phyloP scores from a whole-genome alignment of 164 flowering plant species.

The Houttuynia cordata region DNA sequence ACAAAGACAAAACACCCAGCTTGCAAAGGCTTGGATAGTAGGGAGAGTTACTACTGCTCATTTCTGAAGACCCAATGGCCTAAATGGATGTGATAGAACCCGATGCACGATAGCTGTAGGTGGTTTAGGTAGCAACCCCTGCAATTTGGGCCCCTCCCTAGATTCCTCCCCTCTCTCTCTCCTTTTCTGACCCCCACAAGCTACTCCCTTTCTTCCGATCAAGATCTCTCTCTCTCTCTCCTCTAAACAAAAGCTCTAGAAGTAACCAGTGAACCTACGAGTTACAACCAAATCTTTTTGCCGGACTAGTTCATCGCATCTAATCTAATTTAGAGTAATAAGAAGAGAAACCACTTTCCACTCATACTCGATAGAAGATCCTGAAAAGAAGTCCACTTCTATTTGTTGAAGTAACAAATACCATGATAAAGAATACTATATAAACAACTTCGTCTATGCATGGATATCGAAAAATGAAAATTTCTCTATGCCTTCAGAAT shows the following conservation, averaged over 20 bases:
- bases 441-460: background rate
- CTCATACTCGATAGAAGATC: background rate
- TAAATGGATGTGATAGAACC: constrained; percentile 12
- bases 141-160: constrained; percentile 21
- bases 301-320: no score
- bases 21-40: constrained; percentile 6
- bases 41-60: constrained; percentile 7
- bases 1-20: constrained; percentile 14
- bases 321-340: no score
- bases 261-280: background rate
- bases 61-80: constrained; percentile 1
- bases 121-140: constrained; percentile 29
- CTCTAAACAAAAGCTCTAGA: background rate
- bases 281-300: background rate
- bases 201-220: no score
- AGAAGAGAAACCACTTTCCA: background rate
- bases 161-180: constrained; percentile 16
- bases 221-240: constrained; percentile 1
- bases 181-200: no score
- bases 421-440: background rate
- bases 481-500: background rate
- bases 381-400: background rate
- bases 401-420: background rate
- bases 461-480: no score
- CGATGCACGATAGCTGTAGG: constrained; percentile 26